Percentiles rank a stretch among this genome's conserved stretches.
These are phyloP conservation scores for Camellia sinensis DNA, from an alignment of 148 eudicot genomes.

Conservation along the genomic window DNA sequence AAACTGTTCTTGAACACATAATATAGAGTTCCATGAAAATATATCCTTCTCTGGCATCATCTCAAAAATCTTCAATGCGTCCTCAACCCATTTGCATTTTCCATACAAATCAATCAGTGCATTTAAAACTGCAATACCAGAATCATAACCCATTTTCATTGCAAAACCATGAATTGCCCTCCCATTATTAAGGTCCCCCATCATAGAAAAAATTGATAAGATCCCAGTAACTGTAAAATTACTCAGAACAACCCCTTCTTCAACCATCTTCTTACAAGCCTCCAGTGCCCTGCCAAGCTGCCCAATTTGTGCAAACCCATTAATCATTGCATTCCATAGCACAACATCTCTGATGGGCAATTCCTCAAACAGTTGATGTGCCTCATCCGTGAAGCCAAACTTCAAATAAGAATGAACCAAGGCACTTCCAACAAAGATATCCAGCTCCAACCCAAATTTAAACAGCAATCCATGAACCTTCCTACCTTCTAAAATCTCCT, in stretches of 20 bases:
- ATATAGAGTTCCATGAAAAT: constrained; percentile 64
- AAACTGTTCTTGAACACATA: constrained; percentile 51
- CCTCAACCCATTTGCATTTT: constrained; percentile 42
- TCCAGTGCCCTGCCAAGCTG: constrained; percentile 42
- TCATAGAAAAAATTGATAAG: constrained; percentile 47
- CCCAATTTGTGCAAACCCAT: constrained; percentile 62
- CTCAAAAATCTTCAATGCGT: constrained; percentile 42
- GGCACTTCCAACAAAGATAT: constrained; percentile 60
- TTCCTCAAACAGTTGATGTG: constrained; percentile 48
- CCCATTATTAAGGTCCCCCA: constrained; percentile 48
- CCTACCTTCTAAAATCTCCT: constrained; percentile 30
- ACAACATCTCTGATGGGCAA: constrained; percentile 54
- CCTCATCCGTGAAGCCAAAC: constrained; percentile 35
- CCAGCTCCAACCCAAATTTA: constrained; percentile 51
- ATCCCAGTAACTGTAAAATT: constrained; percentile 55
- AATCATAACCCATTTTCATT: constrained; percentile 47
- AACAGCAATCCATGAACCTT: constrained; percentile 66
- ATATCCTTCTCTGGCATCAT: constrained; percentile 52
- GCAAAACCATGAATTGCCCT: constrained; percentile 47
- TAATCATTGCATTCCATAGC: constrained; percentile 71
- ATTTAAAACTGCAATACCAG: constrained; percentile 44
- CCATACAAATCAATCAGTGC: constrained; percentile 78
- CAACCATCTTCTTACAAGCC: constrained; percentile 45
- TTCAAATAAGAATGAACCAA: constrained; percentile 54
- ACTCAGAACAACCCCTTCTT: constrained; percentile 32